Evolutionary conservation across 2,329 filamentous ascomycete genomes (phyloP), one percentile per base, ranked within the genome.

Genomic region (Fusarium napiforme): DNA sequence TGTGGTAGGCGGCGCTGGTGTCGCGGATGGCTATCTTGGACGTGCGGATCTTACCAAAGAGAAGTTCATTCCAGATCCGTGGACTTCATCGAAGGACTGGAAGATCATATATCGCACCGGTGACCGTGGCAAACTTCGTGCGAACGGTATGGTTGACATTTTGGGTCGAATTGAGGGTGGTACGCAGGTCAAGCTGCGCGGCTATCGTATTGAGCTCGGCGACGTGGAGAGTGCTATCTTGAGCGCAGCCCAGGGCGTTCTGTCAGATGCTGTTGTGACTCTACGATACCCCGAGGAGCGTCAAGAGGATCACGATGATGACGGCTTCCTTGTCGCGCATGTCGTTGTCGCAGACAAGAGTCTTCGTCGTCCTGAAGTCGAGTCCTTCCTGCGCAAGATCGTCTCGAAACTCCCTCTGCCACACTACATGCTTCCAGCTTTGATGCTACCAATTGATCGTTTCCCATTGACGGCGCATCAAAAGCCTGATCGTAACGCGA

Each of bases 121-220:
- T 7, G 73, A 75, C 28, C 45, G 53, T 5, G 73, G 73, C 0
- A 50, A 47, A 6, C 72, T 84, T 30, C 63, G 63, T 2, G 26
- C 64, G 0, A 79, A 84, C 36, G 84, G 84, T 3, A 67, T 74
- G 0, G 71, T 87, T 1, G 58, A 79, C 2, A 75, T 83, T 36
- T 60, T 80, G 10, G 83, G 83, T 1, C 82, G 85, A 0, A 81
- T 84, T 3, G 76, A 66, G 2, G 84, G 83, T 7, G 84, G 87
- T 58, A 83, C 81, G 2, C 82, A 85, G 47, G 76, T 87, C 68
- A 88, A 88, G 71, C 75, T 88, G 4, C 78, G 81, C 4, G 85
- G 85, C 2, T 58, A 84, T 6, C 81, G 85, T 2, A 82, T 88
- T 30, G 86, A 89, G 19, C 75, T 89, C 1, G 73, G 78, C 7